phyloP scores from a whole-genome alignment of 768 basidiomycete genomes.

The Phaeotremella fagi region DNA sequence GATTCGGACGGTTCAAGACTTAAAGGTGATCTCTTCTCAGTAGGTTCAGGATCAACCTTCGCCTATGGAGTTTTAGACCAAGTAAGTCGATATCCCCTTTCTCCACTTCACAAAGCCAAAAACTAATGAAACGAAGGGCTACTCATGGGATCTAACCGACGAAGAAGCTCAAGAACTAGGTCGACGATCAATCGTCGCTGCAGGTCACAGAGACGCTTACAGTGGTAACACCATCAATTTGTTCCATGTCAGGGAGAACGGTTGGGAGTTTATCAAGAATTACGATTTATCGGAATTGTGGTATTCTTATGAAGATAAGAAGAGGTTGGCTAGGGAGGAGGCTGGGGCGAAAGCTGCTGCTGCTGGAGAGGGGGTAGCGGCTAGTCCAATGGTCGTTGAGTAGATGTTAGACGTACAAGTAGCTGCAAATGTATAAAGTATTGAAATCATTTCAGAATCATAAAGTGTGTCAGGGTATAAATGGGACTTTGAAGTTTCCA shows the following conservation, averaged over 20 bases:
- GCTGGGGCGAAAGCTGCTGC: slow-evolving; percentile 1
- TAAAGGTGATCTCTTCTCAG: slow-evolving; percentile 96
- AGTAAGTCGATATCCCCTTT: slow-evolving; percentile 56
- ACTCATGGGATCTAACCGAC: slow-evolving; percentile 80
- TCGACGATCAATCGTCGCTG: slow-evolving; percentile 88
- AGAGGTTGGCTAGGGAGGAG: slow-evolving; percentile 35
- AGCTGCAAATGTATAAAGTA: background rate
- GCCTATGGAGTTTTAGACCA: slow-evolving; percentile 99
- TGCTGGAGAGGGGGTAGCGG: background rate
- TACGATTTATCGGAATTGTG: slow-evolving; percentile 87
- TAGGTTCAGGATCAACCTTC: slow-evolving; percentile 95
- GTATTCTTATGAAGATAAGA: slow-evolving; percentile 60
- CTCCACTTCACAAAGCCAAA: background rate
- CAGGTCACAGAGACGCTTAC: slow-evolving; percentile 67
- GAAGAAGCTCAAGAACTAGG: slow-evolving; percentile 94
- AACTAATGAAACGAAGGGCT: slow-evolving; percentile 30
- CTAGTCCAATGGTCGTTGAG: slow-evolving; percentile 20
- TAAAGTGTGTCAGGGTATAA: background rate
- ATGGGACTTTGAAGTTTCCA: no score
- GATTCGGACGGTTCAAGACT: slow-evolving; percentile 94
- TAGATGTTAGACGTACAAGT: slow-evolving; percentile 1
- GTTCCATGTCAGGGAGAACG: slow-evolving; percentile 88
- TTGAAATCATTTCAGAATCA: background rate
- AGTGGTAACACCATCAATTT: slow-evolving; percentile 79
- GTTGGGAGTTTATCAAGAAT: slow-evolving; percentile 96